These are phyloP conservation scores for Raffaelea arxii DNA, from an alignment of 2,329 filamentous ascomycete genomes.

Conservation along the genomic window DNA sequence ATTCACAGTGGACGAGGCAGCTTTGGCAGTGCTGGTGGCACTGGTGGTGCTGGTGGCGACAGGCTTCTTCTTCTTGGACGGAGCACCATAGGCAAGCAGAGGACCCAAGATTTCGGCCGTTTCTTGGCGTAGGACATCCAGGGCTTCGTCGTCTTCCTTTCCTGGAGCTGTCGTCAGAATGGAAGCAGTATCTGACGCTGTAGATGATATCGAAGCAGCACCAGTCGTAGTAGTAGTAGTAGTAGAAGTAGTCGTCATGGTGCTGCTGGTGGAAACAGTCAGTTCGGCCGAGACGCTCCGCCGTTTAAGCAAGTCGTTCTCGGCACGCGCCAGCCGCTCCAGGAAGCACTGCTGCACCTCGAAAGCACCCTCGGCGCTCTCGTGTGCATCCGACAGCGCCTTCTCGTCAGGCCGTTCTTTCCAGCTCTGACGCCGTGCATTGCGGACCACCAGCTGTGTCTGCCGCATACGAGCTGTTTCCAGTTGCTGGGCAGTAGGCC, in stretches of 20 bases:
- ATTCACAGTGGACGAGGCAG: not conserved
- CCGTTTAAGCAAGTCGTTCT: slow-evolving; percentile 9
- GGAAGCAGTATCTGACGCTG: too few relatives aligned
- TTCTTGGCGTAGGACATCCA: slow-evolving; percentile 8
- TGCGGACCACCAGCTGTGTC: not conserved
- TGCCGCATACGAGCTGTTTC: not conserved
- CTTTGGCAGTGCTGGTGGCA: not conserved
- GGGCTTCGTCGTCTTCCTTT: slow-evolving; percentile 4
- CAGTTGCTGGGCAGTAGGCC: not conserved
- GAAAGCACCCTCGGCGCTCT: slow-evolving; percentile 9
- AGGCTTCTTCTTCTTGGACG: not conserved
- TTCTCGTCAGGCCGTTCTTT: not conserved
- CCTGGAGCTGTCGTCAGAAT: too few relatives aligned
- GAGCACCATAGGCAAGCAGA: slow-evolving; percentile 7
- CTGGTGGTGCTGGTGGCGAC: not conserved
- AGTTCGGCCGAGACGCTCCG: not conserved
- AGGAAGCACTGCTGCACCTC: slow-evolving; percentile 9
- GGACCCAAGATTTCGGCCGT: slow-evolving; percentile 9
- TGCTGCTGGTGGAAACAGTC: not conserved
- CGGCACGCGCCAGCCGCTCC: slow-evolving; percentile 8
- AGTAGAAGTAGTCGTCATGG: too few relatives aligned
- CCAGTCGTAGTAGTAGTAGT: too few relatives aligned
- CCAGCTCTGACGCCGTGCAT: not conserved
- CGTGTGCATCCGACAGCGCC: not conserved
- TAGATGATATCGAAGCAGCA: too few relatives aligned